A percentile compares a stretch with the other conserved stretches of the same genome.
phyloP scores from a whole-genome alignment of 78 protist species.

The Isochrysis galbana region DNA sequence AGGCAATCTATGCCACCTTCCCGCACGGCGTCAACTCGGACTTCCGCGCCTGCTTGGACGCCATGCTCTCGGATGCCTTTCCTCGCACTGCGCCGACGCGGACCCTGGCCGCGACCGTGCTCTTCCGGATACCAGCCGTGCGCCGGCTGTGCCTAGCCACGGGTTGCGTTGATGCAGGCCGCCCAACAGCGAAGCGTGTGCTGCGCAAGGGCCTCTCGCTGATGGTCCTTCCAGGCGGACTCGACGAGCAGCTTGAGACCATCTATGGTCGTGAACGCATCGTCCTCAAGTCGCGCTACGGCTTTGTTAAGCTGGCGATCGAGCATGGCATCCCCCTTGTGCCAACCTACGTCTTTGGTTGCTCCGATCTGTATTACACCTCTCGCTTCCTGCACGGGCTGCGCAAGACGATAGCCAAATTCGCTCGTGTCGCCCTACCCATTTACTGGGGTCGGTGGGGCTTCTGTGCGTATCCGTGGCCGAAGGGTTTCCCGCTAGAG shows the following conservation, averaged over 20 bases:
- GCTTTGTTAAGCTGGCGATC: neutral
- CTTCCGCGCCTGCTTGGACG: neutral
- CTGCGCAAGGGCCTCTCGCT: neutral
- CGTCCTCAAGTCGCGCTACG: neutral
- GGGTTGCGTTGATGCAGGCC: conserved; percentile 10
- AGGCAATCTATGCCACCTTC: neutral
- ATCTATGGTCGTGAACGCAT: neutral
- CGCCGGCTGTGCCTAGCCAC: neutral
- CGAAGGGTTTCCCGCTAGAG: neutral
- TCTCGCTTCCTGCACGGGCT: neutral
- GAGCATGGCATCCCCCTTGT: neutral
- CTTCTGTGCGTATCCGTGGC: neutral
- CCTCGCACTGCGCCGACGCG: neutral
- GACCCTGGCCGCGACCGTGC: neutral
- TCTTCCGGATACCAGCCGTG: conserved; percentile 10
- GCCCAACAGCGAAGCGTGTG: neutral
- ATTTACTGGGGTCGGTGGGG: neutral
- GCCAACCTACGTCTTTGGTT: conserved; percentile 8
- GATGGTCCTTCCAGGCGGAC: neutral
- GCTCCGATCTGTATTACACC: neutral
- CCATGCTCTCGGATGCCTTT: neutral
- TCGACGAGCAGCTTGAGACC: neutral
- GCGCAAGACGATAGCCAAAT: neutral
- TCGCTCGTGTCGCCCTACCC: neutral
- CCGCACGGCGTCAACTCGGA: neutral